Evolutionary conservation across 345 rosid genomes (phyloP), one percentile per base, ranked within the genome.

Genomic region (Corchorus capsularis): DNA sequence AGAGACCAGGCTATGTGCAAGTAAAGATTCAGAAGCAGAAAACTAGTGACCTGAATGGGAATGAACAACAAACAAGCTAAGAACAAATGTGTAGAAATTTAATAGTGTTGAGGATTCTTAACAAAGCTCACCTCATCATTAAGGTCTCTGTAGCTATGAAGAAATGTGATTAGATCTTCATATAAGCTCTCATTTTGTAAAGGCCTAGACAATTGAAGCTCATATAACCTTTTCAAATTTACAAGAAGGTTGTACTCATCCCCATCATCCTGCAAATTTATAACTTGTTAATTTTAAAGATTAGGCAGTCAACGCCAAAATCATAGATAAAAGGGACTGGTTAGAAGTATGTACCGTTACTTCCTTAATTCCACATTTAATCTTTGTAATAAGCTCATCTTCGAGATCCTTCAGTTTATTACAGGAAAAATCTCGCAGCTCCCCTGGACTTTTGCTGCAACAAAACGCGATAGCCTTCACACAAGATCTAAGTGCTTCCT

Each of bases 221-320:
- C 97, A 78, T 92, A 91, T 63, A 94, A 81, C 83, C 97, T 87
- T 90, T 94, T 94, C 84, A 87, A 85, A 81, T 94, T 94, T 70
- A 94, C 97, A 78, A 92, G 91, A 86, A 94, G 96, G 65, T 94
- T 85, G 71, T 94, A 94, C 75, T 92, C 97, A 78, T 90, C 94
- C 78, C 86, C 92, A 68, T 93, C 97, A 83, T 82, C 90, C 97
- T 94, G 90, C 89, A 89, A 76, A 74, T 74, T 41, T 69, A 81
- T 72, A 81, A 34, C 62, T 77, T 61, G 70, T 83, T 59, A 82
- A 19, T 59, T 73, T 68, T 69, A 75, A 69, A 46, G 45, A 53
- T 62, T 52, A 71, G 55, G 15, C 43, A n/a, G 70, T 39, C 50
- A 6, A 59, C 73, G 66, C 6, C 57, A 27, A 70, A 78, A 65